Evolutionary conservation across 1,284 basidiomycete genomes (phyloP).

Genomic region (Leccinum huronense): DNA sequence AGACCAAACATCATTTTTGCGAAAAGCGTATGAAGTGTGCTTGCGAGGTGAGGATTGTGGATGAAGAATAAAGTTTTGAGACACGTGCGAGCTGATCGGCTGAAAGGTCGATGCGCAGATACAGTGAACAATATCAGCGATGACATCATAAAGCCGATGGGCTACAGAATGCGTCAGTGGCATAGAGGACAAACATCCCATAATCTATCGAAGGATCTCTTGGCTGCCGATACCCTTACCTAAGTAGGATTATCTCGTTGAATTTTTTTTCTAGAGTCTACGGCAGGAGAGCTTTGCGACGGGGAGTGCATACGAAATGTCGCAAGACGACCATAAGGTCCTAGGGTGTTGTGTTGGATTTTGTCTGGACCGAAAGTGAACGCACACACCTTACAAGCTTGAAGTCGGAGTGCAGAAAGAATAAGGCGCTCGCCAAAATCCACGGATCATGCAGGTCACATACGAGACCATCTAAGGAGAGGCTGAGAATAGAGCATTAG

Average conservation of each 20-base stretch:
- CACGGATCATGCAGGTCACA: constrained; percentile 87
- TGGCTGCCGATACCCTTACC: constrained; percentile 80
- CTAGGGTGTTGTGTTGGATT: constrained; percentile 40
- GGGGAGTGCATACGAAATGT: constrained; percentile 83
- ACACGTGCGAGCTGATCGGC: constrained; percentile 78
- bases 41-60: constrained; percentile 85
- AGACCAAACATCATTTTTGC: constrained; percentile 93
- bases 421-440: constrained; percentile 83
- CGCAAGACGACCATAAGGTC: constrained; percentile 93
- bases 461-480: constrained; percentile 81
- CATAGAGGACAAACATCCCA: neutral
- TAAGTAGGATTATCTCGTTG: constrained; percentile 86
- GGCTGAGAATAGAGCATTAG: constrained; percentile 7
- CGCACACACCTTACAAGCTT: constrained; percentile 67
- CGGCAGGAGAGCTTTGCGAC: constrained; percentile 78
- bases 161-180: constrained; percentile 40
- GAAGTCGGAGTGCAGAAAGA: constrained; percentile 77
- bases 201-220: constrained; percentile 73
- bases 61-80: constrained; percentile 86
- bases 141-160: constrained; percentile 81
- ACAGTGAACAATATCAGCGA: constrained; percentile 90
- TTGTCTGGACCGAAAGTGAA: constrained; percentile 3
- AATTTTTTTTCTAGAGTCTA: constrained; percentile 85
- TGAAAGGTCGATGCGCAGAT: constrained; percentile 83
- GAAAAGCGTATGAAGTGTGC: constrained; percentile 86